Base-by-base conservation (phyloP, 768 basidiomycete species). In the Baorangia bicolor region DNA sequence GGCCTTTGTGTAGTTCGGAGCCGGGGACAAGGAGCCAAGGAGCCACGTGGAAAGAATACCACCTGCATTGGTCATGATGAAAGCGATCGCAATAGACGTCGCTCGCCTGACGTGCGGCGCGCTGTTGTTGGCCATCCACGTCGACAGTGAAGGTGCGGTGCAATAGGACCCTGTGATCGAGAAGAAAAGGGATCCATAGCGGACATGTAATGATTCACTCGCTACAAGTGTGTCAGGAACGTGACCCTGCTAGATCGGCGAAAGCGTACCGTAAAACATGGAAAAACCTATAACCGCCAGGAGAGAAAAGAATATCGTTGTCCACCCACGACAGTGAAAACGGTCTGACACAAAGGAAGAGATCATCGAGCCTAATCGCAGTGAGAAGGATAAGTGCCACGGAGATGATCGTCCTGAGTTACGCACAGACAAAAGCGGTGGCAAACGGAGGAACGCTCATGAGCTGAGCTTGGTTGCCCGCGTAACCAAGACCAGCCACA, bases 41-140 rank as follows among this genome's bases (percentile, higher is more conserved):
- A 84, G 75, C 84, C 84, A 86, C 0, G 82, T 86, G 1, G 78
- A 75, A 33, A 86, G 78, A 44, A 87, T 84, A 2, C 83, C 83
- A 12, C 84, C 83, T 0, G 76, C 71, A 62, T 85, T 86, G 23
- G 80, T 80, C 75, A 81, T 75, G 59, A 81, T 81, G 58, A 83
- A 81, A 1, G 77, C 77, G 25, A 85, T 75, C 18, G 84, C 84
- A 48, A 86, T 75, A 33, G 79, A 73, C 1, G 84, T 84, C 1
- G 84, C 86, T 18, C 85, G 78, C 28, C 83, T 74, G 40, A 76
- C 69, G 57, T 83, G 75, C 0, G 85, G 85, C 7, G 79, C 73
- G 8, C 80, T 74, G 70, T 86, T 87, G 69, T 87, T 86, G 12
- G 84, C 78, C 50, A 74, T 75, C 84, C 85, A 87, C 0, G 84